A percentile compares a stretch with the other conserved stretches of the same genome.
Evolutionary conservation across 306 rosid species (phyloP).

Genomic region (Gleditsia sinensis): DNA sequence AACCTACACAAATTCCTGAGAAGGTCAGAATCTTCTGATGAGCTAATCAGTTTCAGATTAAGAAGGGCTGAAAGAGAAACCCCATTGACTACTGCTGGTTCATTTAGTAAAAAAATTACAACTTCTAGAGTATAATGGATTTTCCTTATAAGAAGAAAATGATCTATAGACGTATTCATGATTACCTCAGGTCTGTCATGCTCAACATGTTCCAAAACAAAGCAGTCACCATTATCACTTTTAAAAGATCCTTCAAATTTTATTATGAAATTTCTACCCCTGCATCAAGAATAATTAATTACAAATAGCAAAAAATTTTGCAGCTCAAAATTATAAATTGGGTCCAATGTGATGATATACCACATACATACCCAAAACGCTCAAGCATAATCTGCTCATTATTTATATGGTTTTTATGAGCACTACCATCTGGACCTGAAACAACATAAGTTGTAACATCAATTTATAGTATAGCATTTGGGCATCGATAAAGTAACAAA

Average conservation of each 20-base stretch:
- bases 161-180: background rate
- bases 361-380: conserved; percentile 66
- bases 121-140: background rate
- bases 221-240: conserved; percentile 55
- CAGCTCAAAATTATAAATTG: conserved; percentile 1
- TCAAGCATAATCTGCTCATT: conserved; percentile 75
- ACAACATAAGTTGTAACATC: conserved; percentile 19
- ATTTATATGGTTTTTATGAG: conserved; percentile 58
- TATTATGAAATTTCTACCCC: conserved; percentile 66
- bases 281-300: conserved; percentile 36
- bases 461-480: background rate
- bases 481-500: background rate
- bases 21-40: background rate
- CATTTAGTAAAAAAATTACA: background rate
- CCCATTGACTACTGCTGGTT: background rate
- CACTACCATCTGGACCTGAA: conserved; percentile 71
- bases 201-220: conserved; percentile 78
- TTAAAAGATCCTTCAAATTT: conserved; percentile 59
- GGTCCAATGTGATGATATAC: background rate
- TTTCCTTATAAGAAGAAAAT: conserved; percentile 7
- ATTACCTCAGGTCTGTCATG: conserved; percentile 95
- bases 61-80: conserved; percentile 1
- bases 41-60: conserved; percentile 1
- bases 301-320: background rate
- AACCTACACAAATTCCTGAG: conserved; percentile 49